Evolutionary conservation across 352 stramenopile genomes (phyloP).

Genomic region (Pythium plurisporium): DNA sequence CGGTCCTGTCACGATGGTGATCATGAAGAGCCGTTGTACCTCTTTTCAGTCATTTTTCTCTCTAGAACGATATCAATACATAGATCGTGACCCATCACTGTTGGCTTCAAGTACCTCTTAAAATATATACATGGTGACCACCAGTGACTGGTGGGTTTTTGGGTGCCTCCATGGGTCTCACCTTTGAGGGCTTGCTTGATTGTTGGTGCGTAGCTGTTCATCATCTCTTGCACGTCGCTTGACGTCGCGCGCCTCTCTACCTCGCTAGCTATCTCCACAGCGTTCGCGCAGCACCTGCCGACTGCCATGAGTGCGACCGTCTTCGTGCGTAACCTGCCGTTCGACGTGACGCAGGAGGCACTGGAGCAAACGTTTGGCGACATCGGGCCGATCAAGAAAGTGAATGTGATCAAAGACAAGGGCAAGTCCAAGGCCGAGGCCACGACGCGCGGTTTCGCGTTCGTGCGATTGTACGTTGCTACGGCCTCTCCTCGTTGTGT

Average conservation of each 20-base stretch:
- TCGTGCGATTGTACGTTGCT: slow-evolving; percentile 77
- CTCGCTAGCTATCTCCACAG: not conserved
- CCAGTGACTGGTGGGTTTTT: slow-evolving; percentile 20
- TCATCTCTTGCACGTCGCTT: slow-evolving; percentile 19
- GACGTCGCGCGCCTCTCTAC: slow-evolving; percentile 2
- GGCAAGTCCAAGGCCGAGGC: slow-evolving; percentile 77
- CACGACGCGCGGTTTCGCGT: slow-evolving; percentile 80
- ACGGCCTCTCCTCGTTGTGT: not conserved
- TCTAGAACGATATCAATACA: not conserved
- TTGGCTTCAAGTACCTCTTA: not conserved
- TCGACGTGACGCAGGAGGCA: slow-evolving; percentile 79
- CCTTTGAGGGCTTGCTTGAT: slow-evolving; percentile 4
- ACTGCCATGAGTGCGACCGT: slow-evolving; percentile 50
- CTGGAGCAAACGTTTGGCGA: slow-evolving; percentile 81
- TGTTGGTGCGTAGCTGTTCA: slow-evolving; percentile 21
- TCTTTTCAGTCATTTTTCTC: not conserved
- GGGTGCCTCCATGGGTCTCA: not conserved
- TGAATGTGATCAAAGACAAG: slow-evolving; percentile 88
- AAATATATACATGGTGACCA: slow-evolving; percentile 12
- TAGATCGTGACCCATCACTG: too few species aligned
- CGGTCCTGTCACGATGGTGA: too few species aligned
- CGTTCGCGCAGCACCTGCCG: too few species aligned
- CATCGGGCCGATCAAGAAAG: slow-evolving; percentile 79
- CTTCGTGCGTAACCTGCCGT: slow-evolving; percentile 86
- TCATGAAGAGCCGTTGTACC: slow-evolving; percentile 13